Evolutionary conservation across 208 protist species (phyloP).

Genomic region (Endotrypanum monterogeii): DNA sequence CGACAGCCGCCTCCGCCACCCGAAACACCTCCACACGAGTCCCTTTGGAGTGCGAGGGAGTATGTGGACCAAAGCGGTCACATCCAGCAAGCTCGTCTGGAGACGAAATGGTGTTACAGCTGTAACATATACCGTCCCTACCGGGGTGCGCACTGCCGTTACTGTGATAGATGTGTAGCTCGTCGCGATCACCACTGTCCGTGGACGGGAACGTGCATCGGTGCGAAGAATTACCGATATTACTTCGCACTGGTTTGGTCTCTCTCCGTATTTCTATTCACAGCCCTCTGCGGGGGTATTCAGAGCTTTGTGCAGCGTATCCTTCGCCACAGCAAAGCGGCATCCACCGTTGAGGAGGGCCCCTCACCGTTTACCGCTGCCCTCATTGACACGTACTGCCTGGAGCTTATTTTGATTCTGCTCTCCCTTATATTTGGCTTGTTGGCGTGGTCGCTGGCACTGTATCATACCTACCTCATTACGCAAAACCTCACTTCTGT

Average conservation of each 20-base stretch:
- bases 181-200: constrained; percentile 94
- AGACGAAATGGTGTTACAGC: constrained; percentile 83
- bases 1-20: constrained; percentile 33
- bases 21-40: constrained; percentile 43
- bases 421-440: constrained; percentile 39
- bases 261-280: constrained; percentile 39
- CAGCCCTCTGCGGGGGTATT: constrained; percentile 52
- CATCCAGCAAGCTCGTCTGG: constrained; percentile 24
- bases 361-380: constrained; percentile 39
- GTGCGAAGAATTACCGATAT: constrained; percentile 78
- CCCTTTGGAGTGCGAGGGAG: constrained; percentile 28
- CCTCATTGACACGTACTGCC: constrained; percentile 57
- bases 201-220: constrained; percentile 92
- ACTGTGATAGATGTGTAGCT: constrained; percentile 84
- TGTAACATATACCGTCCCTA: constrained; percentile 84
- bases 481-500: constrained; percentile 68
- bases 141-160: constrained; percentile 85
- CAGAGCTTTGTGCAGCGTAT: constrained; percentile 45
- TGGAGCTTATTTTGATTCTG: constrained; percentile 72
- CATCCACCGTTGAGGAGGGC: neutral
- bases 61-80: constrained; percentile 40
- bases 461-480: constrained; percentile 72
- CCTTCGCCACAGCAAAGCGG: constrained; percentile 1
- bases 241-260: constrained; percentile 77
- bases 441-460: constrained; percentile 47